Evolutionary conservation across 495 filamentous ascomycete species (phyloP), one percentile per base, ranked within the genome.

Genomic region (Sordaria brevicollis): DNA sequence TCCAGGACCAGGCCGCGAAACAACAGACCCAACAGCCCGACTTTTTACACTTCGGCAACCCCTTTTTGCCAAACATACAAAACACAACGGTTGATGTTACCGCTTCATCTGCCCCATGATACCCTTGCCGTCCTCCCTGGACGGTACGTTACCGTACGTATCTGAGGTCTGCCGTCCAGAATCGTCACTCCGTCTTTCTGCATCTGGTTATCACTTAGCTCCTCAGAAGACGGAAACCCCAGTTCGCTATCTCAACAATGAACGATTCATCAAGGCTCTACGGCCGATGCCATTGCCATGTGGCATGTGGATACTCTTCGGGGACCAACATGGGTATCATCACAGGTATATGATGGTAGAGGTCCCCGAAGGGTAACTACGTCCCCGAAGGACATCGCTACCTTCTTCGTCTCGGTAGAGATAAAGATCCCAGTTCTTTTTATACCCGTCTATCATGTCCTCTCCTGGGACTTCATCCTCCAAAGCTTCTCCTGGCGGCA

Each of bases 401-500:
- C 11, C 11, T 2, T 57, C 49, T 25, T 1, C 8, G 49, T 7
- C 49, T 15, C 49, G 29, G 29, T 5, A 2, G 11, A 29, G 11
- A 57, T 57, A 57, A 57, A 15, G 11, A 57, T 57, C 49, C 49
- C 49, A 3, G 49, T 21, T 1, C 49, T 57, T 1, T 11, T 57
- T 57, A 57, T 67, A 39, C 39, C 35, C 66, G 1, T 35, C 36
- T 65, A 67, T 67, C 11, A 76, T 76, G 75, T 73, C 71, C 11
- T 75, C 75, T 15, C 69, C 74, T 7, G 34, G 33, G 29, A 70
- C 69, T 3, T 13, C 43, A 35, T 57, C 62, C 15, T 13, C 72
- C 25, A 70, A 69, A 35, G 31, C 71, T 33, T 73, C 74, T 15
- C 70, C 72, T 3, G 71, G 72, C 11, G 77, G 75, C 11, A 74